These are phyloP conservation scores for Carnegiea gigantea DNA, from an alignment of 179 eudicot genomes.

Conservation along the genomic window DNA sequence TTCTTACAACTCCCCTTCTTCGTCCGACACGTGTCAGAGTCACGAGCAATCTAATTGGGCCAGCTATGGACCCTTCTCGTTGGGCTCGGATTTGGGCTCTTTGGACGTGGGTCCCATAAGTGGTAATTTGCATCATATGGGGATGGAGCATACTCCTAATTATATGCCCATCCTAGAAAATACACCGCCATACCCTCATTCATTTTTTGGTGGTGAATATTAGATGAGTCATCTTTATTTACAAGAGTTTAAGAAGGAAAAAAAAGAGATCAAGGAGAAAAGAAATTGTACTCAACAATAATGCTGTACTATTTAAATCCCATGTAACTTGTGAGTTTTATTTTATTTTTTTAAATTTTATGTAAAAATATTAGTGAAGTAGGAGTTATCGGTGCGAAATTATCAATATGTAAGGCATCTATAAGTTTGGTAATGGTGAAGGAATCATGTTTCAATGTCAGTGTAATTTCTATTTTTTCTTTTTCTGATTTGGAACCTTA, in stretches of 20 bases:
- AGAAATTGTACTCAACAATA: neutral
- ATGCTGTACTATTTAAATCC: neutral
- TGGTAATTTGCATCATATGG: neutral
- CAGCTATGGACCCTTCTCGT: conserved; percentile 3
- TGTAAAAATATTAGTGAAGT: neutral
- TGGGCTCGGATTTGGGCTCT: neutral
- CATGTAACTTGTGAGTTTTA: neutral
- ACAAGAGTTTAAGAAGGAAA: neutral
- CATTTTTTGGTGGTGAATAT: conserved; percentile 63
- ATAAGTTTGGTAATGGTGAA: neutral
- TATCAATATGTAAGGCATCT: neutral
- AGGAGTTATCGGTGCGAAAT: neutral
- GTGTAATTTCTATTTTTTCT: too few relatives aligned
- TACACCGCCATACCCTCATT: conserved; percentile 69
- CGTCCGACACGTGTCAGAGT: conserved; percentile 25
- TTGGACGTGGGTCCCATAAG: neutral
- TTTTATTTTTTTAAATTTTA: neutral
- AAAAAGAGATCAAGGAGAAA: neutral
- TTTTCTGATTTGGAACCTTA: too few relatives aligned
- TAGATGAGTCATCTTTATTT: conserved; percentile 24
- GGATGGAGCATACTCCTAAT: conserved; percentile 12
- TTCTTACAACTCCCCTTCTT: conserved; percentile 5
- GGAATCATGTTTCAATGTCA: neutral
- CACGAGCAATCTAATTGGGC: conserved; percentile 19
- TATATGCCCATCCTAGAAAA: conserved; percentile 22